A percentile compares a stretch with the other conserved stretches of the same genome.
These are phyloP conservation scores for Hortiboletus campestris DNA, from an alignment of 768 basidiomycete species.

Conservation along the genomic window DNA sequence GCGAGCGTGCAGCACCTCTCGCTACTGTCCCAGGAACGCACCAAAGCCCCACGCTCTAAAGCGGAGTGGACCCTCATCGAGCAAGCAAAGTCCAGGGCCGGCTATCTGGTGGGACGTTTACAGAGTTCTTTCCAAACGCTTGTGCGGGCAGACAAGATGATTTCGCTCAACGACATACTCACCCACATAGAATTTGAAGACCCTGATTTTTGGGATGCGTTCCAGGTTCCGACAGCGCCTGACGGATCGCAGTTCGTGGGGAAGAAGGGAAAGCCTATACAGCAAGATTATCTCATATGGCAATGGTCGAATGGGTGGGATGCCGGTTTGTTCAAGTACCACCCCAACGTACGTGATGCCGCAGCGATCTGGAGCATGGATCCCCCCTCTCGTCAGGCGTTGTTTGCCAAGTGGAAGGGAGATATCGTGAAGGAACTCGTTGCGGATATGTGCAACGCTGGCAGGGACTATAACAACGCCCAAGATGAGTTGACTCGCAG, in stretches of 20 bases:
- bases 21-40: slow-evolving; percentile 40
- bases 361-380: slow-evolving; percentile 40
- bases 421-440: slow-evolving; percentile 37
- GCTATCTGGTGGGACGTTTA: slow-evolving; percentile 22
- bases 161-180: slow-evolving; percentile 36
- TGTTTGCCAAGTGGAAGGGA: slow-evolving; percentile 36
- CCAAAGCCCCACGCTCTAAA: slow-evolving; percentile 21
- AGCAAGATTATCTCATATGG: slow-evolving; percentile 41
- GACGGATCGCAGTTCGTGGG: slow-evolving; percentile 48
- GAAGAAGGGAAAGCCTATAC: slow-evolving; percentile 36
- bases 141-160: slow-evolving; percentile 4
- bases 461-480: slow-evolving; percentile 41
- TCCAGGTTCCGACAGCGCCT: slow-evolving; percentile 39
- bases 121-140: slow-evolving; percentile 33
- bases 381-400: slow-evolving; percentile 23
- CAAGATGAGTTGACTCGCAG: slow-evolving; percentile 37
- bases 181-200: slow-evolving; percentile 53
- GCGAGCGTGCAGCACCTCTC: slow-evolving; percentile 45
- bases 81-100: slow-evolving; percentile 28
- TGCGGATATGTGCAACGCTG: slow-evolving; percentile 32
- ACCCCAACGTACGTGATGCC: slow-evolving; percentile 25
- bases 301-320: slow-evolving; percentile 47
- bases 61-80: slow-evolving; percentile 45
- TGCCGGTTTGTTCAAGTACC: slow-evolving; percentile 41
- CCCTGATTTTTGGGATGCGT: slow-evolving; percentile 42